Conservation (phyloP, 2,329 filamentous ascomycete genomes). For the Trichoderma brevicompactum region DNA sequence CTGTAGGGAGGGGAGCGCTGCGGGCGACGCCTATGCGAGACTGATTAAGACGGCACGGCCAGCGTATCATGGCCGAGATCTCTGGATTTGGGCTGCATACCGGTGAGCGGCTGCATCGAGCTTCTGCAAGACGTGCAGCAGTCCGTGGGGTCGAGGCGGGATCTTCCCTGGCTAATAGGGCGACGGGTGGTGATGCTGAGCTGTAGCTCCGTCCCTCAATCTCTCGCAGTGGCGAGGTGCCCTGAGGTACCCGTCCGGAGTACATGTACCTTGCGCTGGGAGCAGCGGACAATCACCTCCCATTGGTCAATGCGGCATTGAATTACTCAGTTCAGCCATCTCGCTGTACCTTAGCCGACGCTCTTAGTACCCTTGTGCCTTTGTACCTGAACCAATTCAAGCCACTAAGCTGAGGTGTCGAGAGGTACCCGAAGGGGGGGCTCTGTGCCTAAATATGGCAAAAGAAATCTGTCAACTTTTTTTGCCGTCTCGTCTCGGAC, state of each 20-base stretch:
- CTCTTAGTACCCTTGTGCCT: background rate
- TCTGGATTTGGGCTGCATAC: background rate
- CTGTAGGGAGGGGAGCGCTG: background rate
- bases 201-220: background rate
- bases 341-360: background rate
- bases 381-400: background rate
- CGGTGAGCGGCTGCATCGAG: conserved; percentile 20
- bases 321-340: conserved; percentile 22
- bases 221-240: background rate
- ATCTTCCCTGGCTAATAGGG: background rate
- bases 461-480: background rate
- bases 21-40: background rate
- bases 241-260: background rate
- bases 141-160: background rate
- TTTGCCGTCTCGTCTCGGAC: background rate
- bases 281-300: background rate
- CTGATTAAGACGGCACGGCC: conserved; percentile 7
- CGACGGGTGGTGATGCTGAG: too few relatives aligned
- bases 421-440: background rate
- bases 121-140: background rate
- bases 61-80: background rate
- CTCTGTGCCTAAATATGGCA: background rate
- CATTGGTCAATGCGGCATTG: conserved; percentile 11
- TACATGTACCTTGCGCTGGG: background rate
- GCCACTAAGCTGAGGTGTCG: background rate